Base-by-base conservation (phyloP, 768 basidiomycete genomes). In the Trametes elegans region DNA sequence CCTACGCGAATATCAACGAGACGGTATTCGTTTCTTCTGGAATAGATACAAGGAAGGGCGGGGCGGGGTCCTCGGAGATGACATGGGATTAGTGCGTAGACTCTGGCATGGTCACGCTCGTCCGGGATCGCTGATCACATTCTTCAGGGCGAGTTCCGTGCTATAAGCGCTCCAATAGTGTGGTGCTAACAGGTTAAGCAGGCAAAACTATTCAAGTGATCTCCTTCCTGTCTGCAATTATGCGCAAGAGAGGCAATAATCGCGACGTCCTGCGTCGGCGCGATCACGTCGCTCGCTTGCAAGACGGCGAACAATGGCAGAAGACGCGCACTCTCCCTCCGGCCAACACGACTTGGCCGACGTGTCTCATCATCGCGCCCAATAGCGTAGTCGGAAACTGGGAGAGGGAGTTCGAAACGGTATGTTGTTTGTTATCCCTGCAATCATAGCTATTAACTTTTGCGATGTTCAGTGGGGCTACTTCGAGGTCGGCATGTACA, bases 191-290 rank as follows among this genome's bases (percentile, higher is more conserved):
- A 45, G 54, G 49, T 1, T 6, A 11, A 36, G 36, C 34, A 63
- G 96, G 88, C 3, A 98, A 98, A 79, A 98, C 96, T 0, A 93
- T 98, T 19, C 96, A 98, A 69, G 87, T 93, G 23, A 90, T 94
- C 40, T 80, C 88, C 0, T 90, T 93, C 64, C 78, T 98, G 2
- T 88, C 92, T 0, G 94, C 95, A 0, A 88, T 98, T 54, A 96
- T 97, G 95, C 73, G 78, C 57, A 96, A 96, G 69, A 69, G 74
- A 2, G 92, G 92, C 1, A 75, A 83, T 34, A 64, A 62, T 7
- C 74, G 76, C 4, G 94, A 97, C 66, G 64, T 75, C n/a, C 70
- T 81, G 41, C 81, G 93, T 16, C 80, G 93, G 11, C 78, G 77
- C 40, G 74, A 80, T 7, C 74, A 87, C 68, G 81, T 93, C n/a